Evolutionary conservation across 768 basidiomycete genomes (phyloP), one percentile per base, ranked within the genome.

Genomic region (Lentinula detonsa): DNA sequence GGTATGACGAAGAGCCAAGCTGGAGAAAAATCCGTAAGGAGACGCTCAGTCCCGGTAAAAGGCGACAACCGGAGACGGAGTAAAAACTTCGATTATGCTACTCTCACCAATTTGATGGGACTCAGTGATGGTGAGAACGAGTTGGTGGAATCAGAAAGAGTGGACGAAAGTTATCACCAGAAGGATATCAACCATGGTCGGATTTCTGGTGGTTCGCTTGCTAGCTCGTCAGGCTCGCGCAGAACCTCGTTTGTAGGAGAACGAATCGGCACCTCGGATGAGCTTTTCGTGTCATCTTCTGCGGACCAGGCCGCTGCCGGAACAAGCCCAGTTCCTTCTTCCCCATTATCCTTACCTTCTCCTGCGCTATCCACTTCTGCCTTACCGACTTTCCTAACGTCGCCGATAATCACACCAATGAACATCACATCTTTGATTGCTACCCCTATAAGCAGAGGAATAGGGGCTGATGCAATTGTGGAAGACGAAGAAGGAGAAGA

Each of bases 401-500:
- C 15, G 51, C 33, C 51, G 15, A 52, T 7, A 52, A 11, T 9
- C 48, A 23, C 48, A 31, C 23, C 16, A 7, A 49, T 52, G 28
- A 31, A 13, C 33, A 6, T n/a, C 2, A 6, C 37, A n/a, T 37
- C 53, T 10, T n/a, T 21, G 16, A 21, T 54, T 7, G 18, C 53
- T 16, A 39, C 16, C 1, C 4, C 53, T 1, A 18, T 54, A 28
- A n/a, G 53, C n/a, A 54, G 37, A 40, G 50, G 50, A 7, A 16
- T 54, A 23, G 35, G n/a, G 11, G 35, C 5, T 13, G 55, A 57
- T 15, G 40, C 55, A 15, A 62, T 62, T 34, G 60, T 45, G 21
- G 61, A 62, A 40, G 61, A 62, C 10, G 54, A 57, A 43, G 61
- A 62, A 57, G 55, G 43, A 21, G 61, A 62, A 46, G 39, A 43